These are phyloP conservation scores for Neofusicoccum parvum DNA, from an alignment of 2,329 filamentous ascomycete species.

Conservation along the genomic window DNA sequence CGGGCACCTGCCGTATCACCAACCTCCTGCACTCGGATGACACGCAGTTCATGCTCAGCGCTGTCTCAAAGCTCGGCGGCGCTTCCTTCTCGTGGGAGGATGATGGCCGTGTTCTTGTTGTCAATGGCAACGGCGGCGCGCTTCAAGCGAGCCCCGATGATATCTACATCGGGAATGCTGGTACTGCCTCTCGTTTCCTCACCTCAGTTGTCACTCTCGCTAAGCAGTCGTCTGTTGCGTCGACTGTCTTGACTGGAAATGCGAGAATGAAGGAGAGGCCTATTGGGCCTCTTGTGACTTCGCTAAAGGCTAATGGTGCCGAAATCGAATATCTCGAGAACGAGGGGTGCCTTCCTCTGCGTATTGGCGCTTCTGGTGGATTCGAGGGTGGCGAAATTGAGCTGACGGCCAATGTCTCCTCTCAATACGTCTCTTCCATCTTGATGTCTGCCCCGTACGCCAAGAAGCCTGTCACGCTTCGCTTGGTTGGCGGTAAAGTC, in stretches of 20 bases:
- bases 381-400: conserved; percentile 80
- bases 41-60: conserved; percentile 94
- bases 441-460: conserved; percentile 97
- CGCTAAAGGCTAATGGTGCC: conserved; percentile 84
- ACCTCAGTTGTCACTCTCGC: conserved; percentile 90
- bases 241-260: conserved; percentile 88
- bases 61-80: conserved; percentile 80
- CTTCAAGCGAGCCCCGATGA: conserved; percentile 74
- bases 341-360: conserved; percentile 79
- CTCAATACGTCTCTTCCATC: conserved; percentile 97
- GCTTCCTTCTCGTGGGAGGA: conserved; percentile 94
- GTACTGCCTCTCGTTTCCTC: conserved; percentile 92
- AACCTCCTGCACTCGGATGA: conserved; percentile 96
- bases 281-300: conserved; percentile 90
- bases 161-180: conserved; percentile 93
- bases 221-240: conserved; percentile 62
- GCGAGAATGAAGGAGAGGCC: conserved; percentile 94
- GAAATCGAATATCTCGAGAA: conserved; percentile 82
- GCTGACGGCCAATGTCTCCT: conserved; percentile 91
- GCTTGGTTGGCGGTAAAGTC: conserved; percentile 91
- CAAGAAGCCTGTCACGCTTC: conserved; percentile 87
- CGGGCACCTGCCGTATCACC: conserved; percentile 82
- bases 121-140: conserved; percentile 86
- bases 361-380: conserved; percentile 65
- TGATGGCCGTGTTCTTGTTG: conserved; percentile 84